phyloP scores from a whole-genome alignment of 805 yeast species.

The Spathaspora gorwiae region DNA sequence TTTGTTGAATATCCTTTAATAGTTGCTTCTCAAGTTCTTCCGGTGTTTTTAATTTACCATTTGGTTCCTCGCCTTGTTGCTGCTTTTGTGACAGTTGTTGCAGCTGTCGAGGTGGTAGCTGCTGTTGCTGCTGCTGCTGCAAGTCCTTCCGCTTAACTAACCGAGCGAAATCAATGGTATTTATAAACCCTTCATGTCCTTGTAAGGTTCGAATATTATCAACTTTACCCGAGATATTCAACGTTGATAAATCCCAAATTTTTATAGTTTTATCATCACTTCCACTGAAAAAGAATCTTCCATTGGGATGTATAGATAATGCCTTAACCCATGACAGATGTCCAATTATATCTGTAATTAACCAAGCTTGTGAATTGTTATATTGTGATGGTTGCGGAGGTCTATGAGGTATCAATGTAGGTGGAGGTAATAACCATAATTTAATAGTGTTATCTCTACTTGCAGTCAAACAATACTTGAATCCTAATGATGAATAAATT shows the following conservation, averaged over 20 bases:
- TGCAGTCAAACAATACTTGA: conserved; percentile 70
- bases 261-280: conserved; percentile 76
- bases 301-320: conserved; percentile 69
- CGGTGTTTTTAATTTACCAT: conserved; percentile 7
- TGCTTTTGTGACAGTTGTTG: not conserved
- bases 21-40: conserved; percentile 21
- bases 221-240: conserved; percentile 40
- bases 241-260: conserved; percentile 64
- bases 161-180: conserved; percentile 52
- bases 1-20: conserved; percentile 31
- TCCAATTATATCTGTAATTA: conserved; percentile 56
- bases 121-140: not conserved
- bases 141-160: conserved; percentile 14
- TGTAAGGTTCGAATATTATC: conserved; percentile 43
- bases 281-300: conserved; percentile 61
- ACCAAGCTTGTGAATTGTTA: conserved; percentile 56
- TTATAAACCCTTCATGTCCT: conserved; percentile 76
- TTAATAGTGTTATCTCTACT: conserved; percentile 73
- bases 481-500: conserved; percentile 41
- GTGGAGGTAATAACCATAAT: conserved; percentile 75
- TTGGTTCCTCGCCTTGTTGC: conserved; percentile 6
- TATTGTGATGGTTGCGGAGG: conserved; percentile 49
- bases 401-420: conserved; percentile 50
- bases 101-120: no score
- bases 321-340: conserved; percentile 86